A percentile compares a stretch with the other conserved stretches of the same genome.
These are phyloP conservation scores for Xylariomycetidae sp. DNA, from an alignment of 2,329 filamentous ascomycete genomes.

Conservation along the genomic window DNA sequence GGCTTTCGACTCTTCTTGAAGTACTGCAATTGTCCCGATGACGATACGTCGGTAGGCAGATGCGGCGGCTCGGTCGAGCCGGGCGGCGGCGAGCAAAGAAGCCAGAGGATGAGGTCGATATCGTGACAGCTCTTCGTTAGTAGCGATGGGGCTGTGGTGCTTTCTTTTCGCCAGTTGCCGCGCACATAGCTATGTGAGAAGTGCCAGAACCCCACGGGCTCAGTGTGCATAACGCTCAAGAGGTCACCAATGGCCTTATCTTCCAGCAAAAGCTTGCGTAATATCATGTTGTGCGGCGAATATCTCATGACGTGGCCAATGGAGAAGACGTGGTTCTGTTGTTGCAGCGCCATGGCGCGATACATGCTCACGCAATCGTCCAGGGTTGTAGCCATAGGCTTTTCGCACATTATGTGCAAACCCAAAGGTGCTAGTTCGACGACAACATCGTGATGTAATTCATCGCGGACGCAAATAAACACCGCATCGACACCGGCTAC, in stretches of 20 bases:
- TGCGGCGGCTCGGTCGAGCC: constrained; percentile 52
- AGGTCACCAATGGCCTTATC: constrained; percentile 78
- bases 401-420: constrained; percentile 91
- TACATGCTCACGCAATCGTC: constrained; percentile 75
- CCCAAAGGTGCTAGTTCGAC: constrained; percentile 64
- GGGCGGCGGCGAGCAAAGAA: constrained; percentile 69
- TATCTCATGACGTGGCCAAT: constrained; percentile 94
- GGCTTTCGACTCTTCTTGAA: constrained; percentile 78
- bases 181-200: constrained; percentile 87
- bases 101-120: constrained; percentile 87
- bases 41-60: constrained; percentile 70
- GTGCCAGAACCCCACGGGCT: constrained; percentile 96
- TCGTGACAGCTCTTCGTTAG: constrained; percentile 97
- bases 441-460: constrained; percentile 80
- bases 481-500: constrained; percentile 60
- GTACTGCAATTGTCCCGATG: constrained; percentile 70
- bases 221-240: constrained; percentile 82
- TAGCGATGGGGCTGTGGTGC: constrained; percentile 71
- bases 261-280: constrained; percentile 72
- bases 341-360: constrained; percentile 42
- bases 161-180: constrained; percentile 88
- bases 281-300: constrained; percentile 83
- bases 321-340: constrained; percentile 59
- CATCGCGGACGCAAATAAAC: constrained; percentile 71
- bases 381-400: constrained; percentile 79